Base-by-base conservation (phyloP, 2,329 filamentous ascomycete genomes). In the Clonostachys byssicola region DNA sequence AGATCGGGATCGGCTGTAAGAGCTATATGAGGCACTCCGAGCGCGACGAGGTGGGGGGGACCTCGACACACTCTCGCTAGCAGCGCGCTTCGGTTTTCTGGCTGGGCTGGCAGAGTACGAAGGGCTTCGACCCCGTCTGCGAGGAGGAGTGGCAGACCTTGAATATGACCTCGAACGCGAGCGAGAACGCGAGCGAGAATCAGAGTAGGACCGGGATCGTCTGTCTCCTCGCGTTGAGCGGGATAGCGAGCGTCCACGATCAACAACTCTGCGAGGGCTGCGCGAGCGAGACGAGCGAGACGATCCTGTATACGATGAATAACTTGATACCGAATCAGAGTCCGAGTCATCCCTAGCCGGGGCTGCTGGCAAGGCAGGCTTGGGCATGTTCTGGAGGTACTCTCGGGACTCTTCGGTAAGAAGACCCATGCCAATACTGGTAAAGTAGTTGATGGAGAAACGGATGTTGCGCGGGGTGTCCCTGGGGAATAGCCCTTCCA, bases 401-500 rank as follows among this genome's bases (percentile, higher is more conserved):
- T 95, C 89, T 65, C 94, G 85, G 90, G 96, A 95, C 55, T 91
- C 88, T 63, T 99, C 94, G 3, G 94, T 99, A 51, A 99, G 78
- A 20, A 82, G 83, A 62, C 94, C 94, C 88, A 99, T 95, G 49
- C 92, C 91, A 59, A 99, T 95, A 59, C 91, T 94, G 10, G 94
- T 99, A 66, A 99, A 97, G 77, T 96, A 99, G 70, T 99, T 99
- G 83, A 99, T 96, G 44, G 92, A 89, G 75, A 99, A 99, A 46
- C 92, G 85, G 38, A 92, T 91, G 67, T 96, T 94, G 61, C 89
- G 85, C 20, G 91, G 83, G 59, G 91, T 89, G 64, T 97, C 92
- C 51, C 76, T 86, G 1, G 94, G 94, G 75, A 99, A 97, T 40
- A 99, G 73, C 33, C 92, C 92, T 38, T 86, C 82, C 49, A 96